Evolutionary conservation across 1,284 basidiomycete genomes (phyloP).

Genomic region (Cryptococcus sp.): DNA sequence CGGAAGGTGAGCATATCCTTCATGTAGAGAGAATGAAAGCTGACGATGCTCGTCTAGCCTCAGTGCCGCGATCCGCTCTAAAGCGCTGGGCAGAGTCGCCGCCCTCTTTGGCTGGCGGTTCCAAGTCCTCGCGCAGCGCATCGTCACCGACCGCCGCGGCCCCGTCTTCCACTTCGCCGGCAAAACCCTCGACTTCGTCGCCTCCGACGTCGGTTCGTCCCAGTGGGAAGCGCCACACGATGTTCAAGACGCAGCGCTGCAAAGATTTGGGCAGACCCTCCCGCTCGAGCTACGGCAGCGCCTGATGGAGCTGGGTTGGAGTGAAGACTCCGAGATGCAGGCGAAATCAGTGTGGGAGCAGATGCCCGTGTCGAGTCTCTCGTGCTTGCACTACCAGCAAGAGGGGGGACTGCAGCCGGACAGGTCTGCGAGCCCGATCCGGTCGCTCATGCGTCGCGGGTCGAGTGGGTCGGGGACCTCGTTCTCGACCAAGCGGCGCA

Average conservation of each 20-base stretch:
- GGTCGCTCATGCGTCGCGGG: constrained; percentile 14
- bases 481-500: constrained; percentile 14
- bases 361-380: constrained; percentile 35
- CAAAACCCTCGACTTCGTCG: constrained; percentile 36
- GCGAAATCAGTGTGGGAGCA: constrained; percentile 35
- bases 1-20: constrained; percentile 14
- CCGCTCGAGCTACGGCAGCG: constrained; percentile 42
- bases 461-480: constrained; percentile 25
- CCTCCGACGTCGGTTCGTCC: constrained; percentile 40
- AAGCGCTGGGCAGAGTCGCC: constrained; percentile 29
- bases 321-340: constrained; percentile 28
- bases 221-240: constrained; percentile 38
- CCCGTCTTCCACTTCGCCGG: constrained; percentile 36
- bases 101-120: constrained; percentile 37
- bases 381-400: constrained; percentile 18
- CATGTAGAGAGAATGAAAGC: background rate
- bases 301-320: constrained; percentile 46
- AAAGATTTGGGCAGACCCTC: constrained; percentile 37
- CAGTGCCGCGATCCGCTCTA: constrained; percentile 8
- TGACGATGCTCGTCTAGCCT: constrained; percentile 1
- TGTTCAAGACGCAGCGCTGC: constrained; percentile 36
- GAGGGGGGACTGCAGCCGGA: constrained; percentile 6
- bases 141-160: constrained; percentile 33
- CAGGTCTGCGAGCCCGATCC: constrained; percentile 13
- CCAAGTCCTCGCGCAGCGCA: constrained; percentile 34